A percentile compares a stretch with the other conserved stretches of the same genome.
Evolutionary conservation across 305 asterid genomes (phyloP).

Genomic region (Salvia sclarea): DNA sequence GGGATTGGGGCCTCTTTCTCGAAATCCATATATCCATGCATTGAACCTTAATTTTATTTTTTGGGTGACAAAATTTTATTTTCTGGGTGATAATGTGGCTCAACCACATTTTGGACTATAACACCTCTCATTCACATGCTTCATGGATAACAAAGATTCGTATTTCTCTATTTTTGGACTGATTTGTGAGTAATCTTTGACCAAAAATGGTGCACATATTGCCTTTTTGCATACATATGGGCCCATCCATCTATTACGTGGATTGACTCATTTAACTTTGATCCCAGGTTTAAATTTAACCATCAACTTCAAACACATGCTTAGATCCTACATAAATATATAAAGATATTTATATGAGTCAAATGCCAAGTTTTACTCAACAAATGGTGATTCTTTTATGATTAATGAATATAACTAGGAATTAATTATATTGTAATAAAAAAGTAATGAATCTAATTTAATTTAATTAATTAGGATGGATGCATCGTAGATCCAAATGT

Average conservation of each 20-base stretch:
- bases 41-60: constrained; percentile 24
- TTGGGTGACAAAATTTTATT: constrained; percentile 5
- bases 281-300: neutral
- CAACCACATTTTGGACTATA: constrained; percentile 20
- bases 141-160: constrained; percentile 26
- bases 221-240: neutral
- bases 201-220: constrained; percentile 3
- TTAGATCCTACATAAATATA: neutral
- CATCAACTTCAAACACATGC: neutral
- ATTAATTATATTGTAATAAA: too few species aligned
- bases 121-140: constrained; percentile 31
- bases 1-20: neutral
- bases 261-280: neutral
- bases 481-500: too few species aligned
- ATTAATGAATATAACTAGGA: too few species aligned
- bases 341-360: neutral
- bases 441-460: too few species aligned
- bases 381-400: neutral
- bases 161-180: constrained; percentile 24
- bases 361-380: neutral
- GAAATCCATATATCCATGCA: neutral
- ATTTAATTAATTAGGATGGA: too few species aligned
- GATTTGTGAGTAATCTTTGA: constrained; percentile 31
- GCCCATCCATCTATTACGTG: neutral
- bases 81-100: constrained; percentile 4